Evolutionary conservation across 2,329 filamentous ascomycete genomes (phyloP).

Genomic region (Cadophora luteo-olivacea): DNA sequence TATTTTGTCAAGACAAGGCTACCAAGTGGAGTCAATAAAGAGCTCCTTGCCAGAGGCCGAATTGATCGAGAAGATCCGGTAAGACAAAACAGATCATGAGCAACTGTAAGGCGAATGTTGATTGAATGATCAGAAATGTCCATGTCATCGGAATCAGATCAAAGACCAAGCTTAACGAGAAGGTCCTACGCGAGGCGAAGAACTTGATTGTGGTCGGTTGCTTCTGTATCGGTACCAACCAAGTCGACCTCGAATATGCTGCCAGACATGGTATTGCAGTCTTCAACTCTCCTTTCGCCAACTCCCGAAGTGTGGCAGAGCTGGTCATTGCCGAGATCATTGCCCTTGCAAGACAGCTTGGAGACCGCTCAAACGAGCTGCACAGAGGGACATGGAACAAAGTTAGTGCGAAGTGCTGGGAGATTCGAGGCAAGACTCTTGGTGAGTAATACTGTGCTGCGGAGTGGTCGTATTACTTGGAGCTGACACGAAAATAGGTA

Average conservation of each 20-base stretch:
- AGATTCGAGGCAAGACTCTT: slow-evolving; percentile 95
- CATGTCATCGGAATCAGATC: slow-evolving; percentile 98
- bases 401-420: slow-evolving; percentile 96
- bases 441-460: slow-evolving; percentile 55
- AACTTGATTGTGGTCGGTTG: slow-evolving; percentile 96
- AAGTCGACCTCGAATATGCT: slow-evolving; percentile 86
- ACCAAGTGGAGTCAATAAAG: slow-evolving; percentile 94
- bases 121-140: slow-evolving; percentile 68
- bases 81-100: slow-evolving; percentile 42
- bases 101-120: background rate
- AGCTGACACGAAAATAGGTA: slow-evolving; percentile 57
- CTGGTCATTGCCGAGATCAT: slow-evolving; percentile 96
- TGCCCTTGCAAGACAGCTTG: slow-evolving; percentile 85
- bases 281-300: slow-evolving; percentile 99
- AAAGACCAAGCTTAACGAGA: slow-evolving; percentile 91
- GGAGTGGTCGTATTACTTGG: background rate
- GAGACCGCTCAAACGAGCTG: slow-evolving; percentile 92
- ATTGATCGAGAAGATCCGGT: slow-evolving; percentile 96
- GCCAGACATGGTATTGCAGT: slow-evolving; percentile 89
- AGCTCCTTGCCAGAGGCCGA: slow-evolving; percentile 89
- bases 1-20: slow-evolving; percentile 84
- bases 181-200: slow-evolving; percentile 86
- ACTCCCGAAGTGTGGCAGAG: slow-evolving; percentile 96
- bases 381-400: slow-evolving; percentile 98
- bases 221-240: slow-evolving; percentile 99